Percentiles rank a stretch among this genome's conserved stretches.
These are phyloP conservation scores for Glomus cerebriforme DNA, from an alignment of 192 early-diverging fungal species.

Conservation along the genomic window DNA sequence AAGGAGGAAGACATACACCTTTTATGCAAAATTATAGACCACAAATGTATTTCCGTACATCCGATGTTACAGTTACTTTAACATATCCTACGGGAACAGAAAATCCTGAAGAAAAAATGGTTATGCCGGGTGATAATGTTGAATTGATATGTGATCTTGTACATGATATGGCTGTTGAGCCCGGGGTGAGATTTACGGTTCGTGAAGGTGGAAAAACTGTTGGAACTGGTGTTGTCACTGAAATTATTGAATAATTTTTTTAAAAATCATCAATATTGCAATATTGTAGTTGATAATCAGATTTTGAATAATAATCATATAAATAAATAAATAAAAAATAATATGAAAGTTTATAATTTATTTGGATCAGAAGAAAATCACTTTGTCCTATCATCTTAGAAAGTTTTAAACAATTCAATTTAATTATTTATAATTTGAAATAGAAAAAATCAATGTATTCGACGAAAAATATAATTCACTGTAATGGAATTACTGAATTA, in stretches of 20 bases:
- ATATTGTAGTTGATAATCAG: too few relatives aligned
- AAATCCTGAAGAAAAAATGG: constrained; percentile 92
- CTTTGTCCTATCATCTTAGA: too few relatives aligned
- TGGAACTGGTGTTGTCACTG: constrained; percentile 88
- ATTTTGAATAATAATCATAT: too few relatives aligned
- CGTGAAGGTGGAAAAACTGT: constrained; percentile 98
- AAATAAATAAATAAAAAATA: too few relatives aligned
- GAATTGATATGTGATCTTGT: constrained; percentile 85
- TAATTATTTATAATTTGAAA: too few relatives aligned
- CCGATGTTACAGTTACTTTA: constrained; percentile 90
- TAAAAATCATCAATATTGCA: too few relatives aligned
- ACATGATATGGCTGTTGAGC: constrained; percentile 84
- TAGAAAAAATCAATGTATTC: too few relatives aligned
- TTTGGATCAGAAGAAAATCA: too few relatives aligned
- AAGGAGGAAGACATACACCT: constrained; percentile 97
- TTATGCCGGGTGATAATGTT: constrained; percentile 98
- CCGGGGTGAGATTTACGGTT: constrained; percentile 95
- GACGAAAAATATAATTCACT: too few relatives aligned
- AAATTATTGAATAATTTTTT: constrained; percentile 64
- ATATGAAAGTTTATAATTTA: too few relatives aligned
- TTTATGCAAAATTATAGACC: constrained; percentile 98
- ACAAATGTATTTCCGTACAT: constrained; percentile 94
- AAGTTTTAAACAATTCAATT: too few relatives aligned
- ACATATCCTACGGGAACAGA: constrained; percentile 73
- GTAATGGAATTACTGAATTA: too few relatives aligned